These are phyloP conservation scores for Coemansia sp. DNA, from an alignment of 192 early-diverging fungal genomes.

Conservation along the genomic window DNA sequence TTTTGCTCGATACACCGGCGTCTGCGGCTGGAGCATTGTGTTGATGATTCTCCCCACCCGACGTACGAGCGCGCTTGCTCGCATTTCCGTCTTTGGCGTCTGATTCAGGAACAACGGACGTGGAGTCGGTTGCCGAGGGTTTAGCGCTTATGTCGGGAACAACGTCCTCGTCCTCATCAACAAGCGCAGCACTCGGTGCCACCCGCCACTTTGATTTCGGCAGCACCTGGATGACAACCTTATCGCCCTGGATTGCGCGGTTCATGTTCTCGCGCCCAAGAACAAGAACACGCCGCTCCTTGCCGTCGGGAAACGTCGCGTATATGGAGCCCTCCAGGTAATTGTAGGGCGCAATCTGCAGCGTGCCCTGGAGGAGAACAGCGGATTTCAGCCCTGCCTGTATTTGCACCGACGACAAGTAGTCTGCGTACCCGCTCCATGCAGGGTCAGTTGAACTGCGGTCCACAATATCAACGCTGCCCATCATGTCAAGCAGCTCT, in stretches of 20 bases:
- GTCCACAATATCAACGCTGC: constrained; percentile 51
- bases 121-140: not conserved
- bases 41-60: not conserved
- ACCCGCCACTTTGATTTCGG: constrained; percentile 85
- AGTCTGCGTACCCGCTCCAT: constrained; percentile 62
- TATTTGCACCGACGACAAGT: constrained; percentile 75
- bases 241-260: constrained; percentile 89
- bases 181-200: constrained; percentile 66
- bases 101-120: constrained; percentile 25
- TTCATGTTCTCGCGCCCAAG: constrained; percentile 84
- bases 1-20: not conserved
- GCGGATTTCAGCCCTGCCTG: constrained; percentile 83
- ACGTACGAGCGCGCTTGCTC: constrained; percentile 36
- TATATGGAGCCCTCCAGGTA: constrained; percentile 82
- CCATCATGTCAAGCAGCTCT: constrained; percentile 92
- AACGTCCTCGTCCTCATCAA: constrained; percentile 70
- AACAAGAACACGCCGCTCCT: constrained; percentile 73
- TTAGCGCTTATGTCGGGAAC: constrained; percentile 37
- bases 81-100: constrained; percentile 9
- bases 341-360: constrained; percentile 85
- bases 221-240: constrained; percentile 83
- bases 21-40: constrained; percentile 3
- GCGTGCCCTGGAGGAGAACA: constrained; percentile 74
- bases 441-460: constrained; percentile 50
- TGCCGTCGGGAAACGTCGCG: constrained; percentile 70